Percentiles rank a stretch among this genome's conserved stretches.
Conservation (phyloP, 1,139 yeast genomes). For the Candida sp. region DNA sequence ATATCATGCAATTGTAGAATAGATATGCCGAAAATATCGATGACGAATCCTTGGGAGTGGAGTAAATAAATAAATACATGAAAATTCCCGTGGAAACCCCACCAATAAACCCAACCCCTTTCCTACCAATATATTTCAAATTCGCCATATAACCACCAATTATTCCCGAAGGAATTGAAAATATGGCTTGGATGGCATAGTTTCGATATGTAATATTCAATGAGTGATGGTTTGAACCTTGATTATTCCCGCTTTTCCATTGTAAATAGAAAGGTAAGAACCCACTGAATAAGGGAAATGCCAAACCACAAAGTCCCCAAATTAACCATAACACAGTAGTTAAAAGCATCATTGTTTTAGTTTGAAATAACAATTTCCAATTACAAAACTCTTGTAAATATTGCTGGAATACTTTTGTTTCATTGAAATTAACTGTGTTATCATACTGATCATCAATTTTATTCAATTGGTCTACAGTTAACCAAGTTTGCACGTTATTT, state of each 20-base stretch:
- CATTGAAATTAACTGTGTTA: conserved; percentile 13
- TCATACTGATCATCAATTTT: conserved; percentile 9
- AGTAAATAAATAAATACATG: conserved; percentile 8
- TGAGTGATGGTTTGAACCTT: conserved; percentile 3
- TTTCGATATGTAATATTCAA: conserved; percentile 7
- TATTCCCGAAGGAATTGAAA: conserved; percentile 8
- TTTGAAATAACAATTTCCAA: conserved; percentile 6
- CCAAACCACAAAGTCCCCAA: conserved; percentile 10
- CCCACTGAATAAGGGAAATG: conserved; percentile 10
- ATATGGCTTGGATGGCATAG: conserved; percentile 8
- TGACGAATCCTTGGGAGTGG: conserved; percentile 5
- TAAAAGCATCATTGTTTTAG: conserved; percentile 5
- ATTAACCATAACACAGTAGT: conserved; percentile 8
- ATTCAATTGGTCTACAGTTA: conserved; percentile 17
- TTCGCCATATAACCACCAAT: conserved; percentile 8
- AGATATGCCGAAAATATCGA: conserved; percentile 2
- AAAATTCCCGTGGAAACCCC: conserved; percentile 8
- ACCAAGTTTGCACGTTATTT: conserved; percentile 14
- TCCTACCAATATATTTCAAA: conserved; percentile 6
- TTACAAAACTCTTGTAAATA: neutral
- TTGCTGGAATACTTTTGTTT: conserved; percentile 5
- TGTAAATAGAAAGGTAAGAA: conserved; percentile 9
- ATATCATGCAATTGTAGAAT: conserved; percentile 4
- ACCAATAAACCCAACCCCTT: conserved; percentile 9
- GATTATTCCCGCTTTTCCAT: conserved; percentile 6